A percentile compares a stretch with the other conserved stretches of the same genome.
These are phyloP conservation scores for Suhomyces bokatorum DNA, from an alignment of 1,139 yeast species.

Conservation along the genomic window DNA sequence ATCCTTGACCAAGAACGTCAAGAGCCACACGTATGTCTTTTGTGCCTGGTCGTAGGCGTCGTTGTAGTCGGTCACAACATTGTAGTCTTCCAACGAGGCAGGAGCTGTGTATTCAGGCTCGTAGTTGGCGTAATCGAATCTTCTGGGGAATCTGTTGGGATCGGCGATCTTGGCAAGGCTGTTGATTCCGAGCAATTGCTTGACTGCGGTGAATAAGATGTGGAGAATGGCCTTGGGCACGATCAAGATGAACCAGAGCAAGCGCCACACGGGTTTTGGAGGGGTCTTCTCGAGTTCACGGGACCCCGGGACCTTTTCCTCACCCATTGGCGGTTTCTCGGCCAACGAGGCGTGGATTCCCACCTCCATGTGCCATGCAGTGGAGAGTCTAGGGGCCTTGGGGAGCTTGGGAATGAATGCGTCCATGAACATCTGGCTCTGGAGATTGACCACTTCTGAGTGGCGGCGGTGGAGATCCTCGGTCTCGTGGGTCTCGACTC, in stretches of 20 bases:
- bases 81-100: conserved; percentile 4
- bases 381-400: conserved; percentile 42
- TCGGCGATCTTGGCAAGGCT: conserved; percentile 10
- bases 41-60: conserved; percentile 44
- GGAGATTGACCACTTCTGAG: conserved; percentile 27
- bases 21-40: conserved; percentile 44
- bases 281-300: conserved; percentile 4
- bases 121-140: conserved; percentile 19
- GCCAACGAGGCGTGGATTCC: conserved; percentile 46
- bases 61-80: conserved; percentile 36
- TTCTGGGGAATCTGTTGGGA: conserved; percentile 13
- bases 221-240: conserved; percentile 46
- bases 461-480: conserved; percentile 6
- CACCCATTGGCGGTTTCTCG: conserved; percentile 14
- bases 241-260: conserved; percentile 46
- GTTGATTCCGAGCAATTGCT: conserved; percentile 30
- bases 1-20: conserved; percentile 44
- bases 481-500: conserved; percentile 13
- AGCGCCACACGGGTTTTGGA: conserved; percentile 6
- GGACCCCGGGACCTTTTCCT: neutral
- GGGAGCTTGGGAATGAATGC: conserved; percentile 43
- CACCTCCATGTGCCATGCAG: conserved; percentile 45
- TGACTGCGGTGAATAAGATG: conserved; percentile 35
- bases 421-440: conserved; percentile 36
- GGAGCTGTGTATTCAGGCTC: conserved; percentile 9